Evolutionary conservation across 768 basidiomycete species (phyloP), one percentile per base, ranked within the genome.

Genomic region (Russula vinacea): DNA sequence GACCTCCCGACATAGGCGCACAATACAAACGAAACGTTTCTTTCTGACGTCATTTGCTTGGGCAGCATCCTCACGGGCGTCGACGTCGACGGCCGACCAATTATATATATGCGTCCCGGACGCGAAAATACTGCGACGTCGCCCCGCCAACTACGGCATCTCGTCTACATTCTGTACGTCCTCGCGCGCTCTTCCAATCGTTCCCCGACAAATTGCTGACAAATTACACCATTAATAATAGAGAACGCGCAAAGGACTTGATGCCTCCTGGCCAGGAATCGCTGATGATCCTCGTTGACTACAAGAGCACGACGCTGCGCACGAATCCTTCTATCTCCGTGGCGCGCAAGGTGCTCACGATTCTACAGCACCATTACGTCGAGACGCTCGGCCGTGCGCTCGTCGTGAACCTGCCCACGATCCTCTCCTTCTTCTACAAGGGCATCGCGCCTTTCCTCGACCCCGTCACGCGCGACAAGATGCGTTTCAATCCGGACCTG

Each of bases 381-480:
- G 92, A 94, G 74, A 90, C 91, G 5, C 83, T 95, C 47, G 92
- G 92, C 35, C 83, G 90, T 14, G 92, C 90, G 33, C 78, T 94
- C 44, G 87, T 94, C 55, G 84, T 89, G 54, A 92, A 93, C 71
- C 84, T 93, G 32, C 91, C 92, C 5, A 74, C 81, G 67, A 79
- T 92, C 13, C 80, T 90, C 53, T 84, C 73, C 70, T 89, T 89
- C 75, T 89, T 90, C 76, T 89, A 86, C 74, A 94, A 88, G 70
- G 90, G 87, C 49, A 92, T 95, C 67, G 77, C 87, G 10, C 92
- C 92, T 0, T 92, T 94, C 78, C 73, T 95, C 56, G 92, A 95
- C 71, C 92, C 93, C 7, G 84, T 93, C 35, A 94, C 93, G 0
- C 80, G 90, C 50, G 91, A 93, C 71, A 95, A 94, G 89, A 91